A percentile compares a stretch with the other conserved stretches of the same genome.
These are phyloP conservation scores for Cucurbita moschata DNA, from an alignment of 306 rosid genomes.

Conservation along the genomic window DNA sequence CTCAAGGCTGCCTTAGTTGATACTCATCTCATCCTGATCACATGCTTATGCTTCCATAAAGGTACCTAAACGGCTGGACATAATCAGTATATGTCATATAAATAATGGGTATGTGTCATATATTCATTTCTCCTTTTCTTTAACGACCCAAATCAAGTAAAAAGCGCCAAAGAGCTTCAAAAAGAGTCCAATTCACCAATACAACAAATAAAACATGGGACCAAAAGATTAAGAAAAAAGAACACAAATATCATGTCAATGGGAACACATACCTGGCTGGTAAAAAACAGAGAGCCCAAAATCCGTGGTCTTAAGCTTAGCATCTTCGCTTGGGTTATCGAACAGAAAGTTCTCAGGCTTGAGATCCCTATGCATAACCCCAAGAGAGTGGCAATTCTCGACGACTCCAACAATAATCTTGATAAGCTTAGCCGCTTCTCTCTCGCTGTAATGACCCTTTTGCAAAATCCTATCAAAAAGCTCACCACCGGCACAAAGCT, in stretches of 20 bases:
- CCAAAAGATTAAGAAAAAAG: not conserved
- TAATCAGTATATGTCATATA: not conserved
- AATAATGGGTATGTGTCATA: not conserved
- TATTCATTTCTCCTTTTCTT: not conserved
- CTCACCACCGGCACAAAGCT: slow-evolving; percentile 81
- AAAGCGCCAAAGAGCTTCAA: not conserved
- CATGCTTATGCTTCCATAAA: not conserved
- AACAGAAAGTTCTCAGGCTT: slow-evolving; percentile 93
- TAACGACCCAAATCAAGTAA: not conserved
- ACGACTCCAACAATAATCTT: slow-evolving; percentile 78
- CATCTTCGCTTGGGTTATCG: slow-evolving; percentile 55
- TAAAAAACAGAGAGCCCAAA: slow-evolving; percentile 74
- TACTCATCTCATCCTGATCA: not conserved
- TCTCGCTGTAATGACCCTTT: slow-evolving; percentile 84
- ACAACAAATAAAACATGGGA: not conserved
- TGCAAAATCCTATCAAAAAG: slow-evolving; percentile 70
- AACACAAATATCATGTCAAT: not conserved
- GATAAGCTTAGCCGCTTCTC: slow-evolving; percentile 60
- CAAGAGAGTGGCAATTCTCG: slow-evolving; percentile 76
- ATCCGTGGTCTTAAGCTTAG: slow-evolving; percentile 69
- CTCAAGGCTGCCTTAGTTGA: not conserved
- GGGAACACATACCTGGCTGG: slow-evolving; percentile 45
- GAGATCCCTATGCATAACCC: slow-evolving; percentile 93
- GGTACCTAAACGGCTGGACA: not conserved
- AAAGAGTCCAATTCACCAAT: not conserved